A percentile compares a stretch with the other conserved stretches of the same genome.
Conservation (phyloP, 108 stramenopile genomes). For the Nannochloropsis granulata region DNA sequence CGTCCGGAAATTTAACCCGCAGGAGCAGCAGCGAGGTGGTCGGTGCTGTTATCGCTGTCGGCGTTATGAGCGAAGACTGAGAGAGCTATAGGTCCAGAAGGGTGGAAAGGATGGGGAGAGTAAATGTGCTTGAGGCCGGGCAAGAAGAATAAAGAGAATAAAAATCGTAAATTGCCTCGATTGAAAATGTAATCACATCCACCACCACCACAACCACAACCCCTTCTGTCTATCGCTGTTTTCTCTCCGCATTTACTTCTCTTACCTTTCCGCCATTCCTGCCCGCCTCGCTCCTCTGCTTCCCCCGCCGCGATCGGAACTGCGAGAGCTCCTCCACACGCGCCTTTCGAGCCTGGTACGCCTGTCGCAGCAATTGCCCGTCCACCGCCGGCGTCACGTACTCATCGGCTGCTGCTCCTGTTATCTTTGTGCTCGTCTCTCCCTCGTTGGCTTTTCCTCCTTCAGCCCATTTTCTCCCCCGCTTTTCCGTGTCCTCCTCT, state of each 20-base stretch:
- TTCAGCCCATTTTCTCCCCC: neutral
- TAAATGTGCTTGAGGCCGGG: too few species aligned
- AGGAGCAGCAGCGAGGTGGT: neutral
- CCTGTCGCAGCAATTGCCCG: neutral
- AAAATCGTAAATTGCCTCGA: too few species aligned
- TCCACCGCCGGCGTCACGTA: neutral
- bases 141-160: too few species aligned
- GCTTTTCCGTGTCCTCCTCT: neutral
- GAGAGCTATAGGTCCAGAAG: too few species aligned
- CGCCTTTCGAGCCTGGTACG: neutral
- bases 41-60: too few species aligned
- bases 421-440: neutral
- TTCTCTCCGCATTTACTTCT: neutral
- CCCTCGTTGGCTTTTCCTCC: neutral
- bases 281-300: neutral
- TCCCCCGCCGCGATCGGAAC: neutral
- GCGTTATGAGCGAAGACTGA: too few species aligned
- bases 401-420: neutral
- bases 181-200: neutral
- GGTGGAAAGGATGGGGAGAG: too few species aligned
- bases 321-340: neutral
- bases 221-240: neutral
- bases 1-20: neutral
- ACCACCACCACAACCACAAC: neutral
- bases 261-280: neutral